Evolutionary conservation across 805 yeast genomes (phyloP).

Genomic region (Debaryomyces maramus): DNA sequence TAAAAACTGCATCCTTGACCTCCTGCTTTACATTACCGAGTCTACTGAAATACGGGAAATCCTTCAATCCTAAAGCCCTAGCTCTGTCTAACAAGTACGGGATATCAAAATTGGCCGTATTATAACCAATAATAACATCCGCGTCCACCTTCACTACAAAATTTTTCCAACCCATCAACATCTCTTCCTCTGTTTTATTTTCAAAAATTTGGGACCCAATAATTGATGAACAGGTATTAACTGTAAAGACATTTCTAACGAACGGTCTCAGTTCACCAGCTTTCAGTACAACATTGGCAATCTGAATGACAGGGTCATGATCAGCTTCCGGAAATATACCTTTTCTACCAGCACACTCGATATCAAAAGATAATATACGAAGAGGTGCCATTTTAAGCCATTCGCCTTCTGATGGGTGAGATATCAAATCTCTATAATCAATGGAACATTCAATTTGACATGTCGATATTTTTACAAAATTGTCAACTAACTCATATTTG

Average conservation of each 20-base stretch:
- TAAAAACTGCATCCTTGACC: conserved; percentile 76
- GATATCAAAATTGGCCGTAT: conserved; percentile 90
- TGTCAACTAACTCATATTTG: conserved; percentile 54
- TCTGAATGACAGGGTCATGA: conserved; percentile 92
- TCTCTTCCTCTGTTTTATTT: conserved; percentile 70
- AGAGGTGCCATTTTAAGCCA: conserved; percentile 93
- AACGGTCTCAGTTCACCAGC: conserved; percentile 88
- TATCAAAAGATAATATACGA: conserved; percentile 91
- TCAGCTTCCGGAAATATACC: conserved; percentile 96
- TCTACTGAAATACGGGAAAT: conserved; percentile 88
- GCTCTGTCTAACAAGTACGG: conserved; percentile 93
- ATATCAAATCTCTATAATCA: conserved; percentile 62
- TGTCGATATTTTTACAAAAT: conserved; percentile 53
- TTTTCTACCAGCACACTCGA: conserved; percentile 97
- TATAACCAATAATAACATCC: conserved; percentile 95
- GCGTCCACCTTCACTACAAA: conserved; percentile 87
- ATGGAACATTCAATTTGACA: conserved; percentile 85
- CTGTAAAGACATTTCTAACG: conserved; percentile 91
- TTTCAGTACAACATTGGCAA: conserved; percentile 88
- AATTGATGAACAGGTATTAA: conserved; percentile 86
- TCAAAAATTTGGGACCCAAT: conserved; percentile 90
- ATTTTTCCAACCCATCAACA: conserved; percentile 84
- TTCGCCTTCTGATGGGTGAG: conserved; percentile 90
- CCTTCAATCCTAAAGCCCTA: conserved; percentile 57
- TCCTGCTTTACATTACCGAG: conserved; percentile 68